Conservation (phyloP, 129 eudicot species). For the Flaveria trinervia region DNA sequence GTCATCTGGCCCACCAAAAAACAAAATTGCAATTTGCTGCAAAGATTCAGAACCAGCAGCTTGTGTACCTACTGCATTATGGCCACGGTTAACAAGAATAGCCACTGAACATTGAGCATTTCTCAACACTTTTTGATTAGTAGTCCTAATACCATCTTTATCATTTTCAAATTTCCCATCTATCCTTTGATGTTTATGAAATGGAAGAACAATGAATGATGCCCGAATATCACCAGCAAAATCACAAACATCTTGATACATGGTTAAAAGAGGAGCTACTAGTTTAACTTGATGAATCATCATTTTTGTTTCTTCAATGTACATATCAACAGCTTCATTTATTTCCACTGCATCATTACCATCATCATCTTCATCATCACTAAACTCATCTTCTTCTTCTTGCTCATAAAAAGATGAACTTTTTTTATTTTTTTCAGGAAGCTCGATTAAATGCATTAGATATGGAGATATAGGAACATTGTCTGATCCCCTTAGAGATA, state of each 20-base stretch:
- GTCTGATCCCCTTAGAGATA: conserved; percentile 63
- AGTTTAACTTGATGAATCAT: conserved; percentile 66
- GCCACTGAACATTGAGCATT: conserved; percentile 80
- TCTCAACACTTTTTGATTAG: conserved; percentile 81
- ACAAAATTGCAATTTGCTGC: conserved; percentile 79
- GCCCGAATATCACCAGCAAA: conserved; percentile 74
- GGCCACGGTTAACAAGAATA: conserved; percentile 77
- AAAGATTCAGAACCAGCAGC: conserved; percentile 54
- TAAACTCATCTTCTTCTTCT: conserved; percentile 64
- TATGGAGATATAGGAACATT: conserved; percentile 69
- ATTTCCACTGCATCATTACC: conserved; percentile 84
- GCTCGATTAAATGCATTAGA: conserved; percentile 78
- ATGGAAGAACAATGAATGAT: conserved; percentile 76
- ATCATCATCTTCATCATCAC: conserved; percentile 75
- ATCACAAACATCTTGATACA: conserved; percentile 75
- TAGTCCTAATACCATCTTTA: conserved; percentile 71
- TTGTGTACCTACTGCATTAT: conserved; percentile 46
- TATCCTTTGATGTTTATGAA: conserved; percentile 90
- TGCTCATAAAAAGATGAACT: conserved; percentile 46
- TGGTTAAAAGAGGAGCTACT: conserved; percentile 57
- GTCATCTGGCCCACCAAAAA: conserved; percentile 96
- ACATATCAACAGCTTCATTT: conserved; percentile 74
- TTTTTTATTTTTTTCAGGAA: conserved; percentile 63
- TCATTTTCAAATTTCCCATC: conserved; percentile 89
- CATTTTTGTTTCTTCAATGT: conserved; percentile 55